phyloP scores from a whole-genome alignment of 129 eudicot genomes.

The Arctium minus region DNA sequence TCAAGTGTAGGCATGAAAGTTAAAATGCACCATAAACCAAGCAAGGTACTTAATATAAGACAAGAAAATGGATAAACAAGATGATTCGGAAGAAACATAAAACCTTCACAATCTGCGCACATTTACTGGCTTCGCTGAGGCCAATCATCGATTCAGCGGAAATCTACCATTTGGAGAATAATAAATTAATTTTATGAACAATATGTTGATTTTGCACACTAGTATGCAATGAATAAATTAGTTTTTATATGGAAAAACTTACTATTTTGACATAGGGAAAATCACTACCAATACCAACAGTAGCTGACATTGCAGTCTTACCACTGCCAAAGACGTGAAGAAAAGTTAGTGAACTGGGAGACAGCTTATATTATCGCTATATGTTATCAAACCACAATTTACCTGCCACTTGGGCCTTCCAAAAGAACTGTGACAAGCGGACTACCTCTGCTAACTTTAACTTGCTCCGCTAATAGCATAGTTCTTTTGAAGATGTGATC shows the following conservation, averaged over 20 bases:
- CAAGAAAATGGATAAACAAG: not conserved
- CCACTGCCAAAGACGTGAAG: constrained; percentile 60
- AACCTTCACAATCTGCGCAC: constrained; percentile 97
- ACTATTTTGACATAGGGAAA: constrained; percentile 97
- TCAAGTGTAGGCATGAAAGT: constrained; percentile 13
- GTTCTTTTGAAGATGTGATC: constrained; percentile 81
- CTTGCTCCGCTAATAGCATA: constrained; percentile 93
- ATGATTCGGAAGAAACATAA: not conserved
- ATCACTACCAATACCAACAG: constrained; percentile 95
- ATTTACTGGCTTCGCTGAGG: constrained; percentile 92
- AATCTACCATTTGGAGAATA: constrained; percentile 42
- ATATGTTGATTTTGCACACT: not conserved
- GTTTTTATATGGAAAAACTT: constrained; percentile 29
- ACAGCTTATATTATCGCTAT: not conserved
- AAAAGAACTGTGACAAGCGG: constrained; percentile 88
- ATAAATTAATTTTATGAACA: not conserved
- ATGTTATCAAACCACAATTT: constrained; percentile 6
- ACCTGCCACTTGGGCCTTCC: constrained; percentile 99
- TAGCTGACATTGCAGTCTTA: constrained; percentile 97
- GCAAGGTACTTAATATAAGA: not conserved
- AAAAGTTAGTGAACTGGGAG: not conserved
- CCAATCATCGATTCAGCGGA: constrained; percentile 99
- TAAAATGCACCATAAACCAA: not conserved
- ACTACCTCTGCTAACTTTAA: constrained; percentile 91
- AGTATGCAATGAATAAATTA: not conserved